These are phyloP conservation scores for Neodidymelliopsis sp. DNA, from an alignment of 2,329 filamentous ascomycete species.

Conservation along the genomic window DNA sequence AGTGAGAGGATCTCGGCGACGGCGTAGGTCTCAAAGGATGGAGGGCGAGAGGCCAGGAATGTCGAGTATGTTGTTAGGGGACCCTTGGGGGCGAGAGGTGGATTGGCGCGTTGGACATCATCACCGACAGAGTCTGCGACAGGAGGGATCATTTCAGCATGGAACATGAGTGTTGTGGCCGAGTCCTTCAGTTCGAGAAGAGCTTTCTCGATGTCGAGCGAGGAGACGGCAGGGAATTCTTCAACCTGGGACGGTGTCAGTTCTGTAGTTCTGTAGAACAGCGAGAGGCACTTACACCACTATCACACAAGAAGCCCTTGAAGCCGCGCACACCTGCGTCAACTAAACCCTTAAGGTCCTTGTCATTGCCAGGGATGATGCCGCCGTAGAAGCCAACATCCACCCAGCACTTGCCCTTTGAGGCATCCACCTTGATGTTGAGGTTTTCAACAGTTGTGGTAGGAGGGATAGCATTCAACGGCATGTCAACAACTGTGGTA, in stretches of 20 bases:
- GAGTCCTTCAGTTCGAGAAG: constrained; percentile 82
- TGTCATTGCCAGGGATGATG: constrained; percentile 86
- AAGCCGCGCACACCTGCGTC: constrained; percentile 90
- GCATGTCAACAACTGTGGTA: constrained; percentile 98
- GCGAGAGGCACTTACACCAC: constrained; percentile 75
- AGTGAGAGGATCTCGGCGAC: constrained; percentile 85
- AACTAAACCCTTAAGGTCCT: constrained; percentile 80
- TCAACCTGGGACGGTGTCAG: constrained; percentile 68
- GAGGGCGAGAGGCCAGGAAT: constrained; percentile 89
- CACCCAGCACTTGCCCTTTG: constrained; percentile 90
- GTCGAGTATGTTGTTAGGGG: constrained; percentile 82
- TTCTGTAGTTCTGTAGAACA: too few species aligned
- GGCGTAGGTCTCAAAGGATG: constrained; percentile 89
- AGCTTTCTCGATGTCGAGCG: constrained; percentile 77
- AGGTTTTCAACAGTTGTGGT: constrained; percentile 88
- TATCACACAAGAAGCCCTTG: constrained; percentile 97
- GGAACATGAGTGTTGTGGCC: constrained; percentile 96
- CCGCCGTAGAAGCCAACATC: constrained; percentile 99
- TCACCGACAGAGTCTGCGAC: constrained; percentile 81
- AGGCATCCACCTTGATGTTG: constrained; percentile 84
- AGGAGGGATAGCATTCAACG: constrained; percentile 93
- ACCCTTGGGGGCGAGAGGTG: constrained; percentile 74
- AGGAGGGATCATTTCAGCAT: constrained; percentile 97
- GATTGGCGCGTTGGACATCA: constrained; percentile 72
- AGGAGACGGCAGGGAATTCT: constrained; percentile 91